These are phyloP conservation scores for Glomus cerebriforme DNA, from an alignment of 192 early-diverging fungal genomes.

Conservation along the genomic window DNA sequence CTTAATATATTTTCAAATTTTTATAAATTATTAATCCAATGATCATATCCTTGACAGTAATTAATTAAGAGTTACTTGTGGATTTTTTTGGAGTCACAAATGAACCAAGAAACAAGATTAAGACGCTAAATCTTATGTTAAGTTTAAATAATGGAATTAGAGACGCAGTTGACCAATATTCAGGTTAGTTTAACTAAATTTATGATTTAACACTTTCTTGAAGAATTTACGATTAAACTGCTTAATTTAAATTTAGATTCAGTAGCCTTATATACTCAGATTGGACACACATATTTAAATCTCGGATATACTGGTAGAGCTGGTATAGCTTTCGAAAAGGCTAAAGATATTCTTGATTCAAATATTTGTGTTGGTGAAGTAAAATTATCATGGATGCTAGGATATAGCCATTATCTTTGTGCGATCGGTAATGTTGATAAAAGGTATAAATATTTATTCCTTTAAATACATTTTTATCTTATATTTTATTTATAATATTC, in stretches of 20 bases:
- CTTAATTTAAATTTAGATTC: conserved; percentile 42
- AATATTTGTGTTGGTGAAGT: conserved; percentile 25
- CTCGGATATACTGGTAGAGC: conserved; percentile 80
- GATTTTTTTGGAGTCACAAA: conserved; percentile 63
- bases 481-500: background rate
- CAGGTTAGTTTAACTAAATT: conserved; percentile 35
- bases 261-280: conserved; percentile 45
- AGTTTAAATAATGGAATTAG: conserved; percentile 56
- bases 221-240: background rate
- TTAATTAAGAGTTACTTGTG: conserved; percentile 47
- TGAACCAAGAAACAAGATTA: conserved; percentile 56
- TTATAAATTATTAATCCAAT: background rate
- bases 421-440: conserved; percentile 59
- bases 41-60: background rate
- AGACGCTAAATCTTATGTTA: conserved; percentile 56
- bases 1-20: background rate
- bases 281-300: conserved; percentile 58
- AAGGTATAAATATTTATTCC: conserved; percentile 33
- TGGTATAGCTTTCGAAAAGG: conserved; percentile 54
- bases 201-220: background rate
- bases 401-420: conserved; percentile 60
- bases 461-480: background rate
- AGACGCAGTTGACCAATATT: conserved; percentile 30
- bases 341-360: conserved; percentile 41
- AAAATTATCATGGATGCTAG: conserved; percentile 50